Conservation (phyloP, 2,329 filamentous ascomycete genomes). For the Beauveria sp. region DNA sequence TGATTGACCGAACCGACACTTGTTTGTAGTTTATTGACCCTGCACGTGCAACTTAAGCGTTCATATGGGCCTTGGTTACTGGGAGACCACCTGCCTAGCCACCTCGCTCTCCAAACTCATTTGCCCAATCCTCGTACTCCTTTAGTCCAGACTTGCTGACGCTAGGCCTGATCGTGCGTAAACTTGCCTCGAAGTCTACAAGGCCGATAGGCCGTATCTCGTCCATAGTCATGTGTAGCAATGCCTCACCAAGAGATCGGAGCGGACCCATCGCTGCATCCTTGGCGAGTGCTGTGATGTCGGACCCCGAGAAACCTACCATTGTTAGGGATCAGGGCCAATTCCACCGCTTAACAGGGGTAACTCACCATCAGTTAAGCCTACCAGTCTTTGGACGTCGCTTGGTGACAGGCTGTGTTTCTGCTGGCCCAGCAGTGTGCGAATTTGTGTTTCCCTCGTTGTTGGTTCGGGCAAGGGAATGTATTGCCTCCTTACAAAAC, state of each 20-base stretch:
- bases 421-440: slow-evolving; percentile 75
- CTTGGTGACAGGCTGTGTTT: slow-evolving; percentile 67
- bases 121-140: slow-evolving; percentile 91
- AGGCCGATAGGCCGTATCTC: slow-evolving; percentile 83
- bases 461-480: slow-evolving; percentile 85
- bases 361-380: slow-evolving; percentile 69
- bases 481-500: slow-evolving; percentile 91
- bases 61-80: too few relatives aligned
- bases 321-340: not conserved
- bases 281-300: slow-evolving; percentile 93
- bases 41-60: not conserved
- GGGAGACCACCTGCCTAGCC: slow-evolving; percentile 41
- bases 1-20: not conserved
- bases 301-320: slow-evolving; percentile 89
- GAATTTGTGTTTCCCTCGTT: slow-evolving; percentile 72
- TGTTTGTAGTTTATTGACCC: not conserved
- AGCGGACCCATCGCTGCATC: slow-evolving; percentile 97
- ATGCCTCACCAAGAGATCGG: slow-evolving; percentile 77
- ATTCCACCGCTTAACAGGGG: not conserved
- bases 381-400: slow-evolving; percentile 69
- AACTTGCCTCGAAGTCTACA: slow-evolving; percentile 74
- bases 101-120: slow-evolving; percentile 84
- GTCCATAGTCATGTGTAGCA: slow-evolving; percentile 88
- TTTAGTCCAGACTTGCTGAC: slow-evolving; percentile 79
- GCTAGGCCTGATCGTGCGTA: slow-evolving; percentile 79